Conservation (phyloP, 495 filamentous ascomycete species). For the Xylaria intraflava region DNA sequence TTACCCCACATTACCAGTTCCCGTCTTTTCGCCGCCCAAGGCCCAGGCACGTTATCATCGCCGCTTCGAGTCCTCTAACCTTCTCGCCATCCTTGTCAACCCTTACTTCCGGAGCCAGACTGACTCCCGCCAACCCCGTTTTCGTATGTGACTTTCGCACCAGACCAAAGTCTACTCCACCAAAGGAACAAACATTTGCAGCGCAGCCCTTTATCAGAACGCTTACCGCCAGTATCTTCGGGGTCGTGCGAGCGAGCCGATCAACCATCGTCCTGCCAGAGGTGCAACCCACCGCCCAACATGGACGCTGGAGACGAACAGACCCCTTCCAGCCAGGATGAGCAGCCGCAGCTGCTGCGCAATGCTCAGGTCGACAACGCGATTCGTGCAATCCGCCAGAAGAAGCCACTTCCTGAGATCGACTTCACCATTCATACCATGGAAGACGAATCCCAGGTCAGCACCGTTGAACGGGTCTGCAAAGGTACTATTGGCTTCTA, state of each 20-base stretch:
- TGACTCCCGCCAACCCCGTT: not conserved
- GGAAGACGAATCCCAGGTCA: slow-evolving; percentile 95
- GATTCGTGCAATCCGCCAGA: slow-evolving; percentile 78
- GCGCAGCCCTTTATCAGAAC: too few species aligned
- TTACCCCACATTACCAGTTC: not conserved
- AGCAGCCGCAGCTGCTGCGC: slow-evolving; percentile 29
- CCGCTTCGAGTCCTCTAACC: slow-evolving; percentile 9
- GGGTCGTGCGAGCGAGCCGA: slow-evolving; percentile 2
- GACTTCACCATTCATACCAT: slow-evolving; percentile 96
- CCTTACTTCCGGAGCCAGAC: not conserved
- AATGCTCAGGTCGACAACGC: slow-evolving; percentile 56
- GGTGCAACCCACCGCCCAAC: slow-evolving; percentile 22
- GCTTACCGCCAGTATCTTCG: not conserved
- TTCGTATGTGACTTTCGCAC: not conserved
- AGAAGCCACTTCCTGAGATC: slow-evolving; percentile 92
- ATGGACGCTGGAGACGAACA: slow-evolving; percentile 37
- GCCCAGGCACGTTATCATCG: not conserved
- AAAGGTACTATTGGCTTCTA: slow-evolving; percentile 61
- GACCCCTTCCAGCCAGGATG: slow-evolving; percentile 19
- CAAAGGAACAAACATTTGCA: not conserved
- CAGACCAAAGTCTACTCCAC: not conserved
- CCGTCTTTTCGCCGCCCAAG: not conserved
- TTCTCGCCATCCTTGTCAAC: slow-evolving; percentile 5
- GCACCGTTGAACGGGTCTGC: slow-evolving; percentile 88
- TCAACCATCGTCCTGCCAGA: slow-evolving; percentile 5